Evolutionary conservation across 495 filamentous ascomycete genomes (phyloP).

Genomic region (Podospora bellae-mahoneyi): DNA sequence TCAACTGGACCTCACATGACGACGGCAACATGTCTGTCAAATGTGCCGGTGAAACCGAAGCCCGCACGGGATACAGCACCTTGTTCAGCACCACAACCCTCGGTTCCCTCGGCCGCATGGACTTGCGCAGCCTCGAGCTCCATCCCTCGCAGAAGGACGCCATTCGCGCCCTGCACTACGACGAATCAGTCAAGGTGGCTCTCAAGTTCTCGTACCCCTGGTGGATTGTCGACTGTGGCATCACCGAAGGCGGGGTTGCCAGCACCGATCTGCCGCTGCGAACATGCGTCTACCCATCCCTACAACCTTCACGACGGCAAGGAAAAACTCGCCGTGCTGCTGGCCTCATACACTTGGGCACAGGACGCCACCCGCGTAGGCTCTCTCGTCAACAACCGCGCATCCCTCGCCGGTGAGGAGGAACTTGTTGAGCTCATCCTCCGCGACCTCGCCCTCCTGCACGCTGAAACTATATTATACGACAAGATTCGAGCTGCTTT

Average conservation of each 20-base stretch:
- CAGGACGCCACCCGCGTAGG: slow-evolving; percentile 43
- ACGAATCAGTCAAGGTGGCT: slow-evolving; percentile 33
- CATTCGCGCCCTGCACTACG: slow-evolving; percentile 33
- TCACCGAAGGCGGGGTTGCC: slow-evolving; percentile 32
- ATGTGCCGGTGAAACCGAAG: neutral
- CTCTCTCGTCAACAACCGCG: slow-evolving; percentile 29
- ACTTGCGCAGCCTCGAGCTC: slow-evolving; percentile 25
- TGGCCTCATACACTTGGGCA: slow-evolving; percentile 44
- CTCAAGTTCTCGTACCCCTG: slow-evolving; percentile 34
- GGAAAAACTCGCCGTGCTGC: slow-evolving; percentile 35
- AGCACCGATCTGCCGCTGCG: slow-evolving; percentile 40
- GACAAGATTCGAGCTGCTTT: slow-evolving; percentile 11
- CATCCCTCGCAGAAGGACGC: slow-evolving; percentile 12
- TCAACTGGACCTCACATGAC: neutral
- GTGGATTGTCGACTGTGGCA: slow-evolving; percentile 25
- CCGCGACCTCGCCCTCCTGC: slow-evolving; percentile 16
- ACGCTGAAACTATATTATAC: slow-evolving; percentile 16
- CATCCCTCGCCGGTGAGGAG: slow-evolving; percentile 18
- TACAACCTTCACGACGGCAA: slow-evolving; percentile 34
- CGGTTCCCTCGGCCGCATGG: slow-evolving; percentile 29
- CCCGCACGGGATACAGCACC: slow-evolving; percentile 22
- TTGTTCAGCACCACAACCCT: slow-evolving; percentile 35
- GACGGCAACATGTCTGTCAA: neutral
- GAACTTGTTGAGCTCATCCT: slow-evolving; percentile 16
- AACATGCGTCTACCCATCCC: slow-evolving; percentile 45